Evolutionary conservation across 345 rosid species (phyloP).

Genomic region (Hevea brasiliensis): DNA sequence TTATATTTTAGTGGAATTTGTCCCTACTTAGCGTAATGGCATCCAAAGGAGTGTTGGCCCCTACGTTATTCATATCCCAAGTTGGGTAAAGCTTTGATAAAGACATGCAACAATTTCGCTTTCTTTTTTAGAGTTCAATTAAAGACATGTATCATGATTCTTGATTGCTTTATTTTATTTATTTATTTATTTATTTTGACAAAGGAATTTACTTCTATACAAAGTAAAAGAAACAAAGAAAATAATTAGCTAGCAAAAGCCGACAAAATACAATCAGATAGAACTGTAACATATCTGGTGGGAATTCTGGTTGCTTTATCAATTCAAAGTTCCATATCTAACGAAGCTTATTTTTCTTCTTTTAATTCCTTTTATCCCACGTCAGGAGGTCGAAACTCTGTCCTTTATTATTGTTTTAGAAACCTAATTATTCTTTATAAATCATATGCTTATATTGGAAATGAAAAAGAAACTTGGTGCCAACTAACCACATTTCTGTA

Average conservation of each 20-base stretch:
- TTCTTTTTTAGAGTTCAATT: background rate
- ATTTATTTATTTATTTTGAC: background rate
- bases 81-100: background rate
- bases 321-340: too few species aligned
- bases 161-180: background rate
- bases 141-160: background rate
- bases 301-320: too few species aligned
- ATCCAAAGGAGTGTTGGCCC: conserved; percentile 14
- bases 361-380: too few species aligned
- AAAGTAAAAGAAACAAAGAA: too few species aligned
- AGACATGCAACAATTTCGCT: background rate
- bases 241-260: too few species aligned
- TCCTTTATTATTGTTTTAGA: background rate
- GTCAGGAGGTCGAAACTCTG: background rate
- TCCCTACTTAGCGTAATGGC: conserved; percentile 11
- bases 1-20: background rate
- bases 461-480: too few species aligned
- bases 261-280: too few species aligned
- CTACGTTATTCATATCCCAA: background rate
- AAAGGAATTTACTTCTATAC: too few species aligned
- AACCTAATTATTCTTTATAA: background rate
- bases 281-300: too few species aligned
- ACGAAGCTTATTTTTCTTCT: too few species aligned
- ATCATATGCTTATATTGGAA: background rate
- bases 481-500: background rate